Conservation (phyloP, 176 grass and related monocot genomes). For the Oryza longistaminata region DNA sequence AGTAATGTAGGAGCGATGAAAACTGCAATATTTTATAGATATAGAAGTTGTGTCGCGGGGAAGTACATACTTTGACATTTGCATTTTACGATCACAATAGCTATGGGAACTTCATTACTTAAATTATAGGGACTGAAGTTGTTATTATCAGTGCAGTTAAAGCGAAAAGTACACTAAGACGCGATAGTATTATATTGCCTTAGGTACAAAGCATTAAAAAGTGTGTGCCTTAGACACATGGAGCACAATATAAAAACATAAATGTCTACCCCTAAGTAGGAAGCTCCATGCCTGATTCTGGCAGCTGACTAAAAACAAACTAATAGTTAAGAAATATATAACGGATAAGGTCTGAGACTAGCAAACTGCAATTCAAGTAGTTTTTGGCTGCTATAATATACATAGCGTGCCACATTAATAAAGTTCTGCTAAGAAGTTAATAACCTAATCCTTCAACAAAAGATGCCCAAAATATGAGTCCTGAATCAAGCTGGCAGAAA, state of each 20-base stretch:
- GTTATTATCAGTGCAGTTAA: too few species aligned
- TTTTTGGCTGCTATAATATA: too few species aligned
- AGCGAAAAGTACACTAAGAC: too few species aligned
- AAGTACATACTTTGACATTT: background rate
- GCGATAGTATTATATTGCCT: too few species aligned
- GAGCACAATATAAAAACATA: background rate
- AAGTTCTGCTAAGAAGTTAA: background rate
- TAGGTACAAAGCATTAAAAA: background rate
- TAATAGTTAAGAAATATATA: background rate
- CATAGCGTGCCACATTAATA: too few species aligned
- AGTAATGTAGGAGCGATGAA: background rate
- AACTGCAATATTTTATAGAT: background rate
- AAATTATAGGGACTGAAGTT: background rate
- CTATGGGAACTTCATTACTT: background rate
- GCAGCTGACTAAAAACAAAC: background rate
- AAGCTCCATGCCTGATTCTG: background rate
- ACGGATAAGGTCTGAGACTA: background rate
- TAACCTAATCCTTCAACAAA: background rate
- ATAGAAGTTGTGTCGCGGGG: background rate
- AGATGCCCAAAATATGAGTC: background rate
- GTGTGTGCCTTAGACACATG: background rate
- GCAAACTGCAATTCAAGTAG: too few species aligned
- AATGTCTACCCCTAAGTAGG: background rate
- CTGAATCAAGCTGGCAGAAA: too few species aligned
- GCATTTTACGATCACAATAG: background rate